These are phyloP conservation scores for Auricularia sp. DNA, from an alignment of 768 basidiomycete genomes.

Conservation along the genomic window DNA sequence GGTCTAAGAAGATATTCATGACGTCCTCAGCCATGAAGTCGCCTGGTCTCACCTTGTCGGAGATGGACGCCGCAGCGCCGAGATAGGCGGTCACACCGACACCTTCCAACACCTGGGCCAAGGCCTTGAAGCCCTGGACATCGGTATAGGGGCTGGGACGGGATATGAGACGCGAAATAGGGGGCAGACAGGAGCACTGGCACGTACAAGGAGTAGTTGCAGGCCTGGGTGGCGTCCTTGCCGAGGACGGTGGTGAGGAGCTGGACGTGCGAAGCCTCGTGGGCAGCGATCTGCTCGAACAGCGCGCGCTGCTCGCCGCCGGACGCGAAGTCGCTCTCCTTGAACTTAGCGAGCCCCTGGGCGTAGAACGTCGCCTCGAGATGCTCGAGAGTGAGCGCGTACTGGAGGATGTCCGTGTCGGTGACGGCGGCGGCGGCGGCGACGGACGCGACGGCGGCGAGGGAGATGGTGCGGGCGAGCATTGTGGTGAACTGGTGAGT, in stretches of 20 bases:
- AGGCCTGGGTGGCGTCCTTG: conserved; percentile 37
- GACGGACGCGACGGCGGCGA: background rate
- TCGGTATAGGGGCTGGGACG: conserved; percentile 28
- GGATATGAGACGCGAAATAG: background rate
- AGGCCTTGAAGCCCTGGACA: conserved; percentile 32
- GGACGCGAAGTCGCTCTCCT: background rate
- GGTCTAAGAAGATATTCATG: conserved; percentile 15
- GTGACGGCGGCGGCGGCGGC: background rate
- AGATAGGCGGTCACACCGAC: conserved; percentile 50
- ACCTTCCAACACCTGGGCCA: conserved; percentile 40
- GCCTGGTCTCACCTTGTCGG: conserved; percentile 24
- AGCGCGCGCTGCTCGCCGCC: conserved; percentile 1
- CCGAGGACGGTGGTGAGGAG: conserved; percentile 40
- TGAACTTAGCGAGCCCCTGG: background rate
- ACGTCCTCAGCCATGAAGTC: conserved; percentile 15
- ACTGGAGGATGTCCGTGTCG: conserved; percentile 10
- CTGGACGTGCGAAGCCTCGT: conserved; percentile 47
- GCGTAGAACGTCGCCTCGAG: conserved; percentile 12
- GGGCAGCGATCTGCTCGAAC: conserved; percentile 29
- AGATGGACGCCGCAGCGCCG: conserved; percentile 39
- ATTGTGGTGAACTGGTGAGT: background rate
- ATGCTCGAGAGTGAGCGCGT: conserved; percentile 15
- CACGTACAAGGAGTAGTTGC: conserved; percentile 51
- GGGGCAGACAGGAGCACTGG: background rate
- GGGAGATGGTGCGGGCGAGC: background rate